Evolutionary conservation across 202 grass and related monocot species (phyloP), one percentile per base, ranked within the genome.

Genomic region (Zoysia matrella): DNA sequence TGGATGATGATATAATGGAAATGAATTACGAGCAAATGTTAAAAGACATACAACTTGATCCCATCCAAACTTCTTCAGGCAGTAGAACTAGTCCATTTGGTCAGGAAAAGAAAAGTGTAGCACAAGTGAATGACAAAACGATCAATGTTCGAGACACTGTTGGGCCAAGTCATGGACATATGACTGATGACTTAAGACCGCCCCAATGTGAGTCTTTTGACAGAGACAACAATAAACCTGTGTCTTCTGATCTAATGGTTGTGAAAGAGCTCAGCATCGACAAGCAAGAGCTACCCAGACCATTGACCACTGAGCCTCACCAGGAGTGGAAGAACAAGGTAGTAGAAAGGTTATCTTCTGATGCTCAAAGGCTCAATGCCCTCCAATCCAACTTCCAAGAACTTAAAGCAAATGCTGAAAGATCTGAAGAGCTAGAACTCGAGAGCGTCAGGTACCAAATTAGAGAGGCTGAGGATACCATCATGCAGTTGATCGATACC

Each of bases 1-100:
- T 87, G 39, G 87, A 94, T 56, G 91, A 89, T 57, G 85, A 94
- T 53, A 77, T 81, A 30, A 74, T 78, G 22, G 87, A 90, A 76
- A 90, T 87, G 72, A 96, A 92, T 42, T 88, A 91, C 0, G 88
- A 93, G 71, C 54, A 91, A 64, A 94, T 90, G 85, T 58, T 91
- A 61, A 99, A 95, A 85, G 89, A 99, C 69, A 89, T 99, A 71
- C 93, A 94, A 44, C 89, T 94, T 61, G 96, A 99, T 77, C 85
- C 96, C 46, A 77, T 92, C 68, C 91, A 94, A 88, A 85, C 84
- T 85, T 88, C 89, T 79, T 85, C 74, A 22, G 81, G 73, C 16
- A 36, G 6, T 51, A 83, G 55, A 78, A 69, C 82, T 43, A 71
- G 63, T 52, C 86, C 83, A 52, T 69, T 63, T 67, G 42, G 78